Percentiles rank a stretch among this genome's conserved stretches.
These are phyloP conservation scores for Hirsutella rhossiliensis DNA, from an alignment of 2,329 filamentous ascomycete species.

Conservation along the genomic window DNA sequence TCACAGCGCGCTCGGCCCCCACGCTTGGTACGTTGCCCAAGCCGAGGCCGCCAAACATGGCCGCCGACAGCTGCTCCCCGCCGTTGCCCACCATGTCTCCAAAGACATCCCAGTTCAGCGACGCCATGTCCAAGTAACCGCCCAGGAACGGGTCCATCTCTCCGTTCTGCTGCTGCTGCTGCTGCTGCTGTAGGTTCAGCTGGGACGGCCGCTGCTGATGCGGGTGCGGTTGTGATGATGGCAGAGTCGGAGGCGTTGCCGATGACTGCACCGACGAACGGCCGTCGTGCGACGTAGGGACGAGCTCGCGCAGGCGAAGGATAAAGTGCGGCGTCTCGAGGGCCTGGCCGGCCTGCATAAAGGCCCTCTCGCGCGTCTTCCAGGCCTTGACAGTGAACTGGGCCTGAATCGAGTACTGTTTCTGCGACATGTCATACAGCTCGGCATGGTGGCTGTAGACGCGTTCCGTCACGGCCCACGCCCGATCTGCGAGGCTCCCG, in stretches of 20 bases:
- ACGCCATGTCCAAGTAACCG: conserved; percentile 29
- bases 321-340: conserved; percentile 34
- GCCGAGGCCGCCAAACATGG: conserved; percentile 19
- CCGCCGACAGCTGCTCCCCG: conserved; percentile 15
- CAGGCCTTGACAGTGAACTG: conserved; percentile 39
- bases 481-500: conserved; percentile 39
- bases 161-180: conserved; percentile 6
- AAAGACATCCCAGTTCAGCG: conserved; percentile 36
- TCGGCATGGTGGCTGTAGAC: conserved; percentile 38
- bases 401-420: conserved; percentile 30
- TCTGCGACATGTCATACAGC: conserved; percentile 35
- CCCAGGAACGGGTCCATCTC: conserved; percentile 31
- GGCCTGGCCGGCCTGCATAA: conserved; percentile 22
- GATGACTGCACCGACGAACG: conserved; percentile 18
- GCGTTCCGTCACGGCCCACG: conserved; percentile 34
- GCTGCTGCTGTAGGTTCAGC: conserved; percentile 1
- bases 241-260: conserved; percentile 14
- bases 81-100: conserved; percentile 14
- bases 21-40: conserved; percentile 13
- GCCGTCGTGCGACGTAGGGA: conserved; percentile 25
- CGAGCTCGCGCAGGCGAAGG: conserved; percentile 26
- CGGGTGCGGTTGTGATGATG: conserved; percentile 11
- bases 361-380: conserved; percentile 33
- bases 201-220: not conserved
- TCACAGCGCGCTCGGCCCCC: conserved; percentile 1